Percentiles rank a stretch among this genome's conserved stretches.
Evolutionary conservation across 371 early-diverging fungal genomes (phyloP).

Genomic region (Haplosporangium sp.): DNA sequence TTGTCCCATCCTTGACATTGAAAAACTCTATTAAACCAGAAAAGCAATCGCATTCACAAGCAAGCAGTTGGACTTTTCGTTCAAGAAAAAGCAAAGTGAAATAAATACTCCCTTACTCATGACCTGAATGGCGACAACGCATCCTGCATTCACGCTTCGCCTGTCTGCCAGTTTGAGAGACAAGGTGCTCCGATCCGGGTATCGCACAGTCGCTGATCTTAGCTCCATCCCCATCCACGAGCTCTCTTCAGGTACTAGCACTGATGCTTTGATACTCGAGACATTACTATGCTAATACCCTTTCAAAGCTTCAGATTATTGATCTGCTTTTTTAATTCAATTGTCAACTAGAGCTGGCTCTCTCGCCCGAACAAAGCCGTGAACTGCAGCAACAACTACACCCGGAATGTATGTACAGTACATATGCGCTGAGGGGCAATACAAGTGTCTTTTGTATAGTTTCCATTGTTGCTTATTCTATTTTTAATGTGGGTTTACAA

Average conservation of each 20-base stretch:
- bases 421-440: too few species aligned
- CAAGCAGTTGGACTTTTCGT: too few species aligned
- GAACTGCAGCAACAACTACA: slow-evolving; percentile 28
- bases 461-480: too few species aligned
- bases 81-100: slow-evolving; percentile 3
- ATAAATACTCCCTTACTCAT: background rate
- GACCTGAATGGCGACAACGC: slow-evolving; percentile 23
- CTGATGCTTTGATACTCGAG: background rate
- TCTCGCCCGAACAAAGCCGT: slow-evolving; percentile 14
- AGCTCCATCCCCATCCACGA: slow-evolving; percentile 15
- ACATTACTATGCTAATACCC: too few species aligned
- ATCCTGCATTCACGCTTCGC: slow-evolving; percentile 40
- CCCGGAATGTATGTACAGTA: slow-evolving; percentile 14
- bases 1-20: too few species aligned
- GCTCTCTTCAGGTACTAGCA: slow-evolving; percentile 17
- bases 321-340: background rate
- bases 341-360: slow-evolving; percentile 21
- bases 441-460: background rate
- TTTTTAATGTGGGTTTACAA: too few species aligned
- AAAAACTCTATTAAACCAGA: too few species aligned
- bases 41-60: too few species aligned
- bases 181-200: slow-evolving; percentile 39
- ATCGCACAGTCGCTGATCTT: slow-evolving; percentile 37
- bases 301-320: background rate
- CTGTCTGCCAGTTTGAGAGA: slow-evolving; percentile 29